Evolutionary conservation across 225 moss, liverwort and hornwort species (phyloP), one percentile per base, ranked within the genome.

Genomic region (Thuidium tamariscinum): DNA sequence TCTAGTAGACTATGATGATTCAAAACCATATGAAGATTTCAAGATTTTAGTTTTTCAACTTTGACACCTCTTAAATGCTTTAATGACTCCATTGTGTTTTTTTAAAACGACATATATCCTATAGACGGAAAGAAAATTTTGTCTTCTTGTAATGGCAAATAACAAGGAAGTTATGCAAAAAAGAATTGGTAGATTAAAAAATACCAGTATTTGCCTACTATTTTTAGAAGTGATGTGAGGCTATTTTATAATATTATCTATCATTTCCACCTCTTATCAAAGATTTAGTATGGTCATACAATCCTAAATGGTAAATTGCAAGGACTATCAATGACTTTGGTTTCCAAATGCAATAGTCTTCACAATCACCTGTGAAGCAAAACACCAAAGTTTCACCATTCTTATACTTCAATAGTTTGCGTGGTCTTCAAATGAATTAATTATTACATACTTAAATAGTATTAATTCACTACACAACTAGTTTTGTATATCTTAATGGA

Each of bases 301-400:
- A 42, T 70, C 11, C 9, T 42, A 26, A 4, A 70, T 15, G 16
- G 9, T 41, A 41, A 2, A 26, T 69, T 69, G 14, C 25, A 15
- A 41, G 2, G 39, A 1, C 15, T 69, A 41, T 13, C 4, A 69
- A 41, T 25, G 8, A 0, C 2, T 41, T 69, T 25, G 39, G 9
- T 69, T 69, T 0, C 1, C 1, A 69, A 69, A 26, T 69, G 15
- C 15, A 41, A 8, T 0, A 3, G 0, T 41, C 41, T 2, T 69
- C 15, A 26, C 8, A 1, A 26, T 25, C 2, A 8, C 1, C 1
- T 0, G 0, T 69, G 0, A 0, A 2, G 26, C 1, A 1, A 26
- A 69, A 39, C 15, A 41, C 26, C 15, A 41, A 69, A 26, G 5
- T 25, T 69, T 69, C 15, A 69, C 41, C 8, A 26, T 15, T 16